Percentiles rank a stretch among this genome's conserved stretches.
These are phyloP conservation scores for Solanum chilense DNA, from an alignment of 257 asterid species.

Conservation along the genomic window DNA sequence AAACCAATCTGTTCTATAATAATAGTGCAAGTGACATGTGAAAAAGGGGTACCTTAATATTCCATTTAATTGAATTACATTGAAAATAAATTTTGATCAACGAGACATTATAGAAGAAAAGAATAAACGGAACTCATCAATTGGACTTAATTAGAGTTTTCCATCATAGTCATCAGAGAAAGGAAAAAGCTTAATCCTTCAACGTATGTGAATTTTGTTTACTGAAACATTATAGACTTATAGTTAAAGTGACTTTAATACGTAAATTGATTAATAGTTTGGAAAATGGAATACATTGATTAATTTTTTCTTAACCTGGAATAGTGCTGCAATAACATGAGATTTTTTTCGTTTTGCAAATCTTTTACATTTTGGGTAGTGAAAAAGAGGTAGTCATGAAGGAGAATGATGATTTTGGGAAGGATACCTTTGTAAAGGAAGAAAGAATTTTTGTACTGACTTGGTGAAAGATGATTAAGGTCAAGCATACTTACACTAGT, in stretches of 20 bases:
- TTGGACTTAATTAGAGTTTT: neutral
- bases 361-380: neutral
- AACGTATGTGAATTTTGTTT: neutral
- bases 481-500: neutral
- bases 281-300: conserved; percentile 3
- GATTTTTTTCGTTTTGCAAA: neutral
- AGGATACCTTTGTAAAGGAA: neutral
- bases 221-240: neutral
- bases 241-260: neutral
- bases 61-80: neutral
- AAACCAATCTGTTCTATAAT: neutral
- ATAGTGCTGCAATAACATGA: conserved; percentile 7
- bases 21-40: neutral
- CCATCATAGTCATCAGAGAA: neutral
- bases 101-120: neutral
- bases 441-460: neutral
- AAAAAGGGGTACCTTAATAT: neutral
- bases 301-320: conserved; percentile 9
- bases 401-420: neutral
- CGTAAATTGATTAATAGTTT: neutral
- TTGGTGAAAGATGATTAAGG: no score
- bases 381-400: neutral
- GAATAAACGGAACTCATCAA: neutral
- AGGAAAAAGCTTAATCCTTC: neutral
- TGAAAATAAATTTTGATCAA: neutral